Evolutionary conservation across 2,329 filamentous ascomycete species (phyloP), one percentile per base, ranked within the genome.

Genomic region (Venturia nashicola): DNA sequence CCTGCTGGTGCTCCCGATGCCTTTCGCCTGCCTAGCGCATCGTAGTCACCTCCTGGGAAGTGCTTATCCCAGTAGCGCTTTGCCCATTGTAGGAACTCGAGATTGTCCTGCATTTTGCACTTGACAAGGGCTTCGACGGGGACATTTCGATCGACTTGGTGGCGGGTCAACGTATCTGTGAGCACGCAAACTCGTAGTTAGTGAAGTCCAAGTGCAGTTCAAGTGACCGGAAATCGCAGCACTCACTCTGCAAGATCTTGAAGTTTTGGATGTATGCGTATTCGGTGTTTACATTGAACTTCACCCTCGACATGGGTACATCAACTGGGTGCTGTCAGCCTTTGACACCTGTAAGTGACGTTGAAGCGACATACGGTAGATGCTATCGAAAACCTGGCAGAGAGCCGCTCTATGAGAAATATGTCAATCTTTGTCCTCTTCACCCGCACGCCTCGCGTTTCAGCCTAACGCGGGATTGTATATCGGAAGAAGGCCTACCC

Each of bases 21-120:
- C 78, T 96, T 96, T 75, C 94, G 85, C 72, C 94, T 86, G 64
- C 82, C 81, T 34, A 96, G 83, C 12, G 94, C 91, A 74, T 99
- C 94, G 80, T 99, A 99, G 68, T 97, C 94, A 71, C 94, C 91
- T 65, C 94, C 94, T 8, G 94, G 94, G 78, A 90, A 99, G 82
- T 97, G 91, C 74, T 97, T 90, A 73, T 99, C 94, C 94, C 94
- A 99, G 80, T 91, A 97, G 70, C 84, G 83, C 84, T 99, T 99
- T 65, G 87, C 87, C 89, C 91, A 99, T 79, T 99, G 94, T 66
- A 99, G 82, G 76, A 99, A 99, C 74, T 97, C 94, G 71, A 99
- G 89, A 80, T 99, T 99, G 77, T 99, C 94, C 83, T 99, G 94
- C 93, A 99, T 99, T 82, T 96, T 97, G 83, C 94, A 99, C 78